Evolutionary conservation across 1,284 basidiomycete genomes (phyloP).

Genomic region (Mycosarcoma mackinlayi): DNA sequence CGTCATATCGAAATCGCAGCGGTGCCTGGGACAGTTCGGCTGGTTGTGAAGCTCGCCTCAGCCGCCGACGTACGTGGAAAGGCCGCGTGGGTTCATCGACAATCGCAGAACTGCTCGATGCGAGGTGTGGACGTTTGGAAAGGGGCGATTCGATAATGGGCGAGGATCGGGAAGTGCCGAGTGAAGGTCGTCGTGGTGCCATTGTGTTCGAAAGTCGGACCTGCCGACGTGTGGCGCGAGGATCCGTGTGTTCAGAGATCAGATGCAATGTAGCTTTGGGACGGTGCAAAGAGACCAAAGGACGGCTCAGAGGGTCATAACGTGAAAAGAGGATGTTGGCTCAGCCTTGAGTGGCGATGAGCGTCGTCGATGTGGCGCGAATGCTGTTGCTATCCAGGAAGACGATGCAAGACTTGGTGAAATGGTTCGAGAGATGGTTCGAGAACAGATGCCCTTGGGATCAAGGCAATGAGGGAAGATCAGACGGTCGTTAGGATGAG

Average conservation of each 20-base stretch:
- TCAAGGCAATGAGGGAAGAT: neutral
- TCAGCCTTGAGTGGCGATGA: neutral
- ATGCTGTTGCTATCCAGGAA: neutral
- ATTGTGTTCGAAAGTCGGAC: constrained; percentile 9
- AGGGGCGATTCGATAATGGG: constrained; percentile 21
- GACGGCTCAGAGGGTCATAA: constrained; percentile 3
- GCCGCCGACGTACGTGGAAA: constrained; percentile 31
- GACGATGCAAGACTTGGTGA: neutral
- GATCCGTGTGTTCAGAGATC: neutral
- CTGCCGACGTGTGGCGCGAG: constrained; percentile 3
- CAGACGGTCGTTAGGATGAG: too few relatives aligned
- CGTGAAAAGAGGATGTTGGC: neutral
- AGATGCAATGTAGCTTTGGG: neutral
- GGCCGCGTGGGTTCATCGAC: constrained; percentile 31
- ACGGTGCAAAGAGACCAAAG: neutral
- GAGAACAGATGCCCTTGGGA: neutral
- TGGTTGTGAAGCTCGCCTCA: constrained; percentile 39
- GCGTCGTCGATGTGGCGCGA: neutral
- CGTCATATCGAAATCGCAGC: constrained; percentile 18
- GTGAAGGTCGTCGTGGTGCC: constrained; percentile 33
- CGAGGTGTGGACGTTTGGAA: neutral
- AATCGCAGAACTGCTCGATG: constrained; percentile 8
- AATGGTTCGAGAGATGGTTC: neutral
- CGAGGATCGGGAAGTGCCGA: constrained; percentile 31
- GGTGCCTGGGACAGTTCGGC: constrained; percentile 8